phyloP scores from a whole-genome alignment of 768 basidiomycete genomes.

The Lentinus brumalis region DNA sequence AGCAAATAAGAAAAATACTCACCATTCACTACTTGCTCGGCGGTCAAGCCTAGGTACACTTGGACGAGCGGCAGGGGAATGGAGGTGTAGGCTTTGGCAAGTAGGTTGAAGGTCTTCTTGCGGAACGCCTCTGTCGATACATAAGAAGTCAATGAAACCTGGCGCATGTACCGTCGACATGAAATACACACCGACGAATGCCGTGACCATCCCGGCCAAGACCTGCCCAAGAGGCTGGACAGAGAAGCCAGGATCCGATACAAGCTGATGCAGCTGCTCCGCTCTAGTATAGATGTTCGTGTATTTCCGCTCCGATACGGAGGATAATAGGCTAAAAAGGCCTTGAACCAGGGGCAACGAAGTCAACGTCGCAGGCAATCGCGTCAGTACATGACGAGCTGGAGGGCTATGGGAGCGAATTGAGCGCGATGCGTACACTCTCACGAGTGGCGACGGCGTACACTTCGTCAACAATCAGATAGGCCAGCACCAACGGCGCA shows the following conservation, averaged over 20 bases:
- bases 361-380: conserved; percentile 52
- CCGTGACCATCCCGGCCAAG: conserved; percentile 44
- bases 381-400: conserved; percentile 57
- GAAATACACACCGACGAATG: conserved; percentile 53
- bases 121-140: conserved; percentile 56
- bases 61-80: conserved; percentile 56
- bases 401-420: conserved; percentile 44
- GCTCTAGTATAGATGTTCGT: conserved; percentile 55
- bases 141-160: neutral
- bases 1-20: conserved; percentile 2
- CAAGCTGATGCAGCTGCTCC: conserved; percentile 41
- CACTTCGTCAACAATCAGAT: conserved; percentile 67
- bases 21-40: conserved; percentile 37
- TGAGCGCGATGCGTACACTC: neutral
- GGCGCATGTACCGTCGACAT: neutral
- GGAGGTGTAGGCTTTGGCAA: conserved; percentile 67
- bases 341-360: conserved; percentile 48
- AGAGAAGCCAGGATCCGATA: conserved; percentile 45
- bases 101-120: conserved; percentile 51
- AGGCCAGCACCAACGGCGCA: conserved; percentile 63
- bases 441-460: conserved; percentile 34
- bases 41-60: conserved; percentile 53
- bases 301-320: conserved; percentile 58
- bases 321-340: conserved; percentile 48
- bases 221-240: conserved; percentile 49